phyloP scores from a whole-genome alignment of 1,139 yeast species.

The Torulaspora globosa region DNA sequence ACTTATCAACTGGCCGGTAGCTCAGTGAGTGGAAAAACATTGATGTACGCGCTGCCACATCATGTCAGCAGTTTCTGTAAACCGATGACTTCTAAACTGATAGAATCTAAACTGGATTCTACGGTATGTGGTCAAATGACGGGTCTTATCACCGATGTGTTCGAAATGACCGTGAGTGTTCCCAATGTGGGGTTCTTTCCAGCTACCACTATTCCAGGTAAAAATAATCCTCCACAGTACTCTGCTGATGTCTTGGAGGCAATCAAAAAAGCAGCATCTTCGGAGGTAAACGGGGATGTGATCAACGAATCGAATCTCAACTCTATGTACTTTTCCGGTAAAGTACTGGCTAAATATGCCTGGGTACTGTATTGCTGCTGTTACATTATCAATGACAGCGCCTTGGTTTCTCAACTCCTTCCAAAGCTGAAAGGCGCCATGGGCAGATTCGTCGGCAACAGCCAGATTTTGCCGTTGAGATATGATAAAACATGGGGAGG shows the following conservation, averaged over 20 bases:
- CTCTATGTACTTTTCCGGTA: conserved; percentile 74
- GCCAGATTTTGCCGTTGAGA: conserved; percentile 51
- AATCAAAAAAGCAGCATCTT: conserved; percentile 48
- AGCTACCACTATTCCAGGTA: conserved; percentile 47
- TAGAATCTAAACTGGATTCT: conserved; percentile 51
- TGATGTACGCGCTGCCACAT: conserved; percentile 63
- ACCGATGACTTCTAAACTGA: conserved; percentile 21
- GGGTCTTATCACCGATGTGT: conserved; percentile 49
- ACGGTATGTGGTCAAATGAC: conserved; percentile 66
- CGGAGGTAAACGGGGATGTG: conserved; percentile 54
- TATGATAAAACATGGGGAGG: conserved; percentile 74
- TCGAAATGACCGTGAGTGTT: conserved; percentile 46
- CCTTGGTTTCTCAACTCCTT: conserved; percentile 46
- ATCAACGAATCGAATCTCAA: conserved; percentile 59
- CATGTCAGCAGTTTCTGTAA: conserved; percentile 49
- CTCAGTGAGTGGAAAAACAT: conserved; percentile 36
- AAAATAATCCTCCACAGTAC: conserved; percentile 37
- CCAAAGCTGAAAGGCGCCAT: conserved; percentile 56
- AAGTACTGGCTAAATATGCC: conserved; percentile 69
- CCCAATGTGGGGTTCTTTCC: conserved; percentile 58
- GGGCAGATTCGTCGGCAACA: conserved; percentile 53
- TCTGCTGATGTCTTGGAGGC: conserved; percentile 40
- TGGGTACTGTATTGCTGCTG: conserved; percentile 62
- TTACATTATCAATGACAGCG: conserved; percentile 49
- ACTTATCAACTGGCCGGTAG: conserved; percentile 39